These are phyloP conservation scores for Coniochaeta ligniaria DNA, from an alignment of 2,329 filamentous ascomycete genomes.

Conservation along the genomic window DNA sequence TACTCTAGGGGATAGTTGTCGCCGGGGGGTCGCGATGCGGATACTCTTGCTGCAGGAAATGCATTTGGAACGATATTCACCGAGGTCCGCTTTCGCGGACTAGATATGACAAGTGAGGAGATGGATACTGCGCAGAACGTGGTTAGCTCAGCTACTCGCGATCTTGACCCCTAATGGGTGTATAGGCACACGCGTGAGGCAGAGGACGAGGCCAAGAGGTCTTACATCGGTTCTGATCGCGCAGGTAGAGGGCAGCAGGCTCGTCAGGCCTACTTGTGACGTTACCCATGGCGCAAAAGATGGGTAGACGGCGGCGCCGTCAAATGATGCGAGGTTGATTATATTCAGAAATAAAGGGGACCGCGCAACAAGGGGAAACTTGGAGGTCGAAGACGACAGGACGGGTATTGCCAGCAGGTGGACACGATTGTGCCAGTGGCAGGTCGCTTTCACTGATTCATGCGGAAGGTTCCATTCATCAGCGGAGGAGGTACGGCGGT, in stretches of 20 bases:
- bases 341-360: slow-evolving; percentile 2
- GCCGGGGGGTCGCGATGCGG: slow-evolving; percentile 61
- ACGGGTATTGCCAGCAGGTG: not conserved
- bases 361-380: not conserved
- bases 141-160: slow-evolving; percentile 11
- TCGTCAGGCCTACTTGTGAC: slow-evolving; percentile 86
- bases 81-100: slow-evolving; percentile 68
- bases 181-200: not conserved
- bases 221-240: slow-evolving; percentile 85
- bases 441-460: not conserved
- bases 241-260: slow-evolving; percentile 70
- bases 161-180: not conserved
- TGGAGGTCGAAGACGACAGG: not conserved
- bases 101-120: slow-evolving; percentile 74
- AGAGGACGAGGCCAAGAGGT: slow-evolving; percentile 7
- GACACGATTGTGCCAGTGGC: not conserved
- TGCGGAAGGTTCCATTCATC: not conserved
- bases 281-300: slow-evolving; percentile 69
- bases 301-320: slow-evolving; percentile 18
- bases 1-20: slow-evolving; percentile 80
- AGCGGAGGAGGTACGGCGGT: not conserved
- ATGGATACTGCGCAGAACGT: slow-evolving; percentile 62
- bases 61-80: slow-evolving; percentile 77
- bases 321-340: slow-evolving; percentile 5
- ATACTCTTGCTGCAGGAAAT: slow-evolving; percentile 76